These are phyloP conservation scores for Lactarius tabidus DNA, from an alignment of 768 basidiomycete species.

Conservation along the genomic window DNA sequence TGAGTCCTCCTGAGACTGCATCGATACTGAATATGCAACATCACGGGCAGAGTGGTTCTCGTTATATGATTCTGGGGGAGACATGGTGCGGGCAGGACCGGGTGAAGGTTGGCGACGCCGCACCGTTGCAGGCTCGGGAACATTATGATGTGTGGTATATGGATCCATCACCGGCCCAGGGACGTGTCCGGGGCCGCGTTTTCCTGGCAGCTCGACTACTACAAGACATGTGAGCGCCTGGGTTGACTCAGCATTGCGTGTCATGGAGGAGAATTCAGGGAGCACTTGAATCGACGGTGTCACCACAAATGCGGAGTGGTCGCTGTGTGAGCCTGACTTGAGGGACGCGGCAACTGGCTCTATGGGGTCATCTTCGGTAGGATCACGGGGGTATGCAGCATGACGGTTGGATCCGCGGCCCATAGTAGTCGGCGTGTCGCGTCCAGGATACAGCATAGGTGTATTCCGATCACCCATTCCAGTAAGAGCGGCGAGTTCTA, in stretches of 20 bases:
- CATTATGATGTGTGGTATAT: constrained; percentile 31
- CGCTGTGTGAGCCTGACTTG: constrained; percentile 37
- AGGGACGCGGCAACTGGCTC: constrained; percentile 49
- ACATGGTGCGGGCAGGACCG: constrained; percentile 30
- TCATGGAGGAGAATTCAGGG: constrained; percentile 82
- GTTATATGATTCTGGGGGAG: constrained; percentile 16
- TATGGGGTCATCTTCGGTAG: constrained; percentile 81
- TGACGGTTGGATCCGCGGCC: constrained; percentile 33
- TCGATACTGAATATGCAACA: constrained; percentile 1
- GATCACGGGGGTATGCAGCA: constrained; percentile 42
- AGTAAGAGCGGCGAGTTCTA: constrained; percentile 92
- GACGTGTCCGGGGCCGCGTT: constrained; percentile 41
- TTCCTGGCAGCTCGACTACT: constrained; percentile 85
- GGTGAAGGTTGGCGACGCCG: constrained; percentile 33
- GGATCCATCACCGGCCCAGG: constrained; percentile 41
- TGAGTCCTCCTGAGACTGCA: constrained; percentile 47
- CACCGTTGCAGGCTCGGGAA: constrained; percentile 21
- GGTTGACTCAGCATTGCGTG: constrained; percentile 61
- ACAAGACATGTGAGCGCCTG: constrained; percentile 94
- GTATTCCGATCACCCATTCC: constrained; percentile 71
- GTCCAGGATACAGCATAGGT: constrained; percentile 61
- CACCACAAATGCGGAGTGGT: constrained; percentile 67
- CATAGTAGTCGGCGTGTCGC: constrained; percentile 50
- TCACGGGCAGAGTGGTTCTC: constrained; percentile 19
- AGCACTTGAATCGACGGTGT: constrained; percentile 92